Conservation (phyloP, 192 early-diverging fungal species). For the Dimargaris cristalligena region DNA sequence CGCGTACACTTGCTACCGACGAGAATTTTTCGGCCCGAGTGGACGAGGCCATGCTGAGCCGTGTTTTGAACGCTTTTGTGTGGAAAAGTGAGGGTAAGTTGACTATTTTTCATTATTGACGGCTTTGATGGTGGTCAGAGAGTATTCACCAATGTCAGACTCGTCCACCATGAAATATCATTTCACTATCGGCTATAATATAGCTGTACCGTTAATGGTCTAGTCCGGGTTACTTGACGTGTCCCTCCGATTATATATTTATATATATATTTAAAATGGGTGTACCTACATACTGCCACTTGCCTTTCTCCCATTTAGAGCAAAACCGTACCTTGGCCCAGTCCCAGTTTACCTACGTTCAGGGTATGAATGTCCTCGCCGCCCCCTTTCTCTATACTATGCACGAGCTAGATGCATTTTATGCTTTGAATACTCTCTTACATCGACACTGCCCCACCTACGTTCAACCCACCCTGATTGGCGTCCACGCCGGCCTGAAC, state of each 20-base stretch:
- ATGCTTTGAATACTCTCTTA: conserved; percentile 72
- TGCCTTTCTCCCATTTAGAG: not conserved
- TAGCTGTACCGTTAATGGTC: no score
- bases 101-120: no score
- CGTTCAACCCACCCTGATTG: conserved; percentile 74
- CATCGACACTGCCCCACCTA: conserved; percentile 80
- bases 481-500: conserved; percentile 79
- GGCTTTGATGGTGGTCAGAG: no score
- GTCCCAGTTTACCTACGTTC: conserved; percentile 42
- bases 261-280: no score
- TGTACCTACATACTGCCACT: no score
- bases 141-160: no score
- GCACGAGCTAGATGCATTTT: conserved; percentile 85
- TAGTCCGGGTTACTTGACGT: no score
- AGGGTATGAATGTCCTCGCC: conserved; percentile 86
- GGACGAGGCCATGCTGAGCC: not conserved
- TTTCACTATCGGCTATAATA: no score
- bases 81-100: not conserved
- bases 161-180: no score
- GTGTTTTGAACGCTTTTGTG: conserved; percentile 3
- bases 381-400: conserved; percentile 85
- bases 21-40: not conserved
- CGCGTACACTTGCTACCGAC: conserved; percentile 2
- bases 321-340: not conserved
- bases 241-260: no score